Conservation (phyloP, 495 filamentous ascomycete species). For the Recurvomyces mirabilis region DNA sequence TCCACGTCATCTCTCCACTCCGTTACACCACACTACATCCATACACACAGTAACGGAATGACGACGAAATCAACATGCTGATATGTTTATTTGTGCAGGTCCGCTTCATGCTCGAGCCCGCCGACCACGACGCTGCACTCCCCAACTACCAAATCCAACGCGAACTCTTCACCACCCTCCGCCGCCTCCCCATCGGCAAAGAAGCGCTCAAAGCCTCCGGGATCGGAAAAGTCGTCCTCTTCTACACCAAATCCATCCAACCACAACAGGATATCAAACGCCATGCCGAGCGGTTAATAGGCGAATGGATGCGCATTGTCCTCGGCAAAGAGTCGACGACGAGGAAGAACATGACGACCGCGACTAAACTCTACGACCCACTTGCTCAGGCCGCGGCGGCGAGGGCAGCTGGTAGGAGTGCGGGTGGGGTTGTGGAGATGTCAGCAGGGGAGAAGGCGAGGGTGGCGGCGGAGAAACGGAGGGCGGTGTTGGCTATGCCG, state of each 20-base stretch:
- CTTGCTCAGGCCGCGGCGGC: conserved; percentile 8
- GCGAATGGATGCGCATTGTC: conserved; percentile 95
- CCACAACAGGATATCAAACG: conserved; percentile 82
- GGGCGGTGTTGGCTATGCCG: conserved; percentile 58
- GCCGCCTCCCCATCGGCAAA: conserved; percentile 74
- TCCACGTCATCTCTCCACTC: too few species aligned
- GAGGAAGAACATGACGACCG: conserved; percentile 47
- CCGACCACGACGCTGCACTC: conserved; percentile 72
- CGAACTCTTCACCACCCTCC: conserved; percentile 73
- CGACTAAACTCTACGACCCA: conserved; percentile 42
- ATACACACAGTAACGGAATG: too few species aligned
- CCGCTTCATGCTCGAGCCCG: conserved; percentile 92
- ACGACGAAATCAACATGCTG: too few species aligned
- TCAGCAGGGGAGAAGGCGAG: conserved; percentile 11
- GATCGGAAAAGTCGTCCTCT: conserved; percentile 88
- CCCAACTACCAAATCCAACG: conserved; percentile 96
- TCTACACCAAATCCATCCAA: conserved; percentile 90
- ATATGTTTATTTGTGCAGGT: too few species aligned
- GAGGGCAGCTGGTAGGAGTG: conserved; percentile 8
- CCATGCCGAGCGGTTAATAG: conserved; percentile 75
- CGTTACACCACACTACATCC: too few species aligned
- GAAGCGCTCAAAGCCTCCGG: conserved; percentile 81
- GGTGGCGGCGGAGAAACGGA: conserved; percentile 52
- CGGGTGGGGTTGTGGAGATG: too few species aligned
- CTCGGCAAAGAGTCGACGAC: conserved; percentile 90